Evolutionary conservation across 106 monocot genomes (phyloP), one percentile per base, ranked within the genome.

Genomic region (Narthecium ossifragum): DNA sequence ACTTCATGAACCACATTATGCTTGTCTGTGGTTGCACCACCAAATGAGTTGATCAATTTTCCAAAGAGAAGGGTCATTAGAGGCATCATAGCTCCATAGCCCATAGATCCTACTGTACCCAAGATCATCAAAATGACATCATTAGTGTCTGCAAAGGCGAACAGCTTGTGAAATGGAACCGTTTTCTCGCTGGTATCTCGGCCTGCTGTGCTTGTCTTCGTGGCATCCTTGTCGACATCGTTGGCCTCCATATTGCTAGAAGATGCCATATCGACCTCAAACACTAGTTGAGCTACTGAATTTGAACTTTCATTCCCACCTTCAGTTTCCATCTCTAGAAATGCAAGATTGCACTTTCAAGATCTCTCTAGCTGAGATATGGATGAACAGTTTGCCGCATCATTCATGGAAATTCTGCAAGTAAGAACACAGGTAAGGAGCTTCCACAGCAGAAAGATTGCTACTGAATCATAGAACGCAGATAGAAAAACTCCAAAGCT

Each of bases 81-180:
- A 36, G 80, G 75, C 70, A 80, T 2, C 6, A 75, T 9, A 12
- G 58, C 22, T 7, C 80, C 80, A 37, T 75, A 70, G 31, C 34
- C 74, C 21, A 80, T 0, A 37, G 75, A 65, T 52, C 70, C 80
- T 7, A 70, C 11, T 1, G 75, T 67, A 21, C 80, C 80, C 17
- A 63, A 26, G n/a, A 75, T 26, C 80, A 80, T 80, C 33, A 80
- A 31, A 46, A 80, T 6, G 7, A 75, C 26, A 37, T 80, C 80
- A 8, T 30, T 45, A 7, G 80, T 67, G 49, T 75, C 75, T 31
- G 80, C 70, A 40, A 80, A 75, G 1, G 66, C 18, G 70, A 75
- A 80, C 5, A 75, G 57, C 61, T 75, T 74, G 33, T 66, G 36
- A 40, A 62, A 70, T 32, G 80, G 66, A 26, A 80, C 57, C 1